phyloP scores from a whole-genome alignment of 257 asterid species.

The Solanum tarapatanum region DNA sequence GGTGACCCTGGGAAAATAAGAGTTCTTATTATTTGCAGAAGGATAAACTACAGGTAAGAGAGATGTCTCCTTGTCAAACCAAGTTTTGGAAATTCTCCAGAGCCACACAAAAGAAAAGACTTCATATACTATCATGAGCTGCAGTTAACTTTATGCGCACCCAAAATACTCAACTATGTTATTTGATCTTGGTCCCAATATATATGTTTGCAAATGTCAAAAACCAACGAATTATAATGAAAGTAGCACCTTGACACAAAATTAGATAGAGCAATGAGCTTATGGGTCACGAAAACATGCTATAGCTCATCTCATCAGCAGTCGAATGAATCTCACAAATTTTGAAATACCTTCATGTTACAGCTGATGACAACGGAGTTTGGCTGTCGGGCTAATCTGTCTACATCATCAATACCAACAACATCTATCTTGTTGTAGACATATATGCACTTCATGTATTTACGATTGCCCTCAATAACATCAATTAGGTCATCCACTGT shows the following conservation, averaged over 20 bases:
- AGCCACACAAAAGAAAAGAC: background rate
- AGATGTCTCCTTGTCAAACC: background rate
- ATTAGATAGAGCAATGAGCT: background rate
- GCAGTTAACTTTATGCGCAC: background rate
- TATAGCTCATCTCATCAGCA: background rate
- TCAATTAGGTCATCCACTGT: conserved; percentile 97
- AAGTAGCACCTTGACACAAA: background rate
- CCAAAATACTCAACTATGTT: background rate
- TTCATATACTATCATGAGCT: background rate
- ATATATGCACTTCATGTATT: conserved; percentile 90
- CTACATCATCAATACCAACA: conserved; percentile 93
- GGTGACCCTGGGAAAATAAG: background rate
- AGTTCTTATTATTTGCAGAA: background rate
- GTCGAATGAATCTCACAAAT: background rate
- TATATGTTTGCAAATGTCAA: background rate
- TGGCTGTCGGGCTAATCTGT: conserved; percentile 88
- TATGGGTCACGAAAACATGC: background rate
- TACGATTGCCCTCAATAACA: conserved; percentile 96
- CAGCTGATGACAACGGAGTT: conserved; percentile 92
- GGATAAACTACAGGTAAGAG: background rate
- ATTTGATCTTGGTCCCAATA: background rate
- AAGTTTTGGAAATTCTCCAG: background rate
- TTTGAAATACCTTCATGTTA: conserved; percentile 54
- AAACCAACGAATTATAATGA: background rate
- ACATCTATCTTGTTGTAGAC: conserved; percentile 99